Conservation (phyloP, 106 monocot genomes). For the Platanthera guangdongensis region DNA sequence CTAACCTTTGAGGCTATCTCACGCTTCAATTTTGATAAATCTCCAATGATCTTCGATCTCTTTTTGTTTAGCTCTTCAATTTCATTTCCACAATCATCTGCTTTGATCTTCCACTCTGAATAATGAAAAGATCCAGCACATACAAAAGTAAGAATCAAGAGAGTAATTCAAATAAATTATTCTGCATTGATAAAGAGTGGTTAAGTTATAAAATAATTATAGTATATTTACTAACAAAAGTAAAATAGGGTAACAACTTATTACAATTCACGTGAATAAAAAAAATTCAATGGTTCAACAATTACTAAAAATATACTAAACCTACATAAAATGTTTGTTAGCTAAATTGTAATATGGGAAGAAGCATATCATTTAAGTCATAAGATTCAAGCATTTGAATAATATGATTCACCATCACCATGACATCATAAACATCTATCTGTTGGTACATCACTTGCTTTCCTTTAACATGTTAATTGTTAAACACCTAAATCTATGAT, state of each 20-base stretch:
- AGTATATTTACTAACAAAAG: not conserved
- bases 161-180: not conserved
- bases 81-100: slow-evolving; percentile 72
- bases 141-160: not conserved
- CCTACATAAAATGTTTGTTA: not conserved
- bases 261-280: not conserved
- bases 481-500: not conserved
- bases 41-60: slow-evolving; percentile 32
- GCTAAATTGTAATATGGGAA: not conserved
- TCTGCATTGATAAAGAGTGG: not conserved
- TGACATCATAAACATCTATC: not conserved
- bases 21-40: slow-evolving; percentile 66
- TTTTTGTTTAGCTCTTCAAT: slow-evolving; percentile 78
- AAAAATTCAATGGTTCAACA: not conserved
- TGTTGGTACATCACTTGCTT: not conserved
- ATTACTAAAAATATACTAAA: not conserved
- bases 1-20: slow-evolving; percentile 77
- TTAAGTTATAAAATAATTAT: not conserved
- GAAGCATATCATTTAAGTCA: not conserved
- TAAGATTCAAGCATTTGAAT: not conserved
- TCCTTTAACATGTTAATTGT: not conserved
- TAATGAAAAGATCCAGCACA: slow-evolving; percentile 1
- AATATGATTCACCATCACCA: not conserved
- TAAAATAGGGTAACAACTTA: not conserved
- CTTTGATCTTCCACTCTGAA: slow-evolving; percentile 74